Percentiles rank a stretch among this genome's conserved stretches.
Evolutionary conservation across 306 rosid species (phyloP).

Genomic region (Clitoria ternatea): DNA sequence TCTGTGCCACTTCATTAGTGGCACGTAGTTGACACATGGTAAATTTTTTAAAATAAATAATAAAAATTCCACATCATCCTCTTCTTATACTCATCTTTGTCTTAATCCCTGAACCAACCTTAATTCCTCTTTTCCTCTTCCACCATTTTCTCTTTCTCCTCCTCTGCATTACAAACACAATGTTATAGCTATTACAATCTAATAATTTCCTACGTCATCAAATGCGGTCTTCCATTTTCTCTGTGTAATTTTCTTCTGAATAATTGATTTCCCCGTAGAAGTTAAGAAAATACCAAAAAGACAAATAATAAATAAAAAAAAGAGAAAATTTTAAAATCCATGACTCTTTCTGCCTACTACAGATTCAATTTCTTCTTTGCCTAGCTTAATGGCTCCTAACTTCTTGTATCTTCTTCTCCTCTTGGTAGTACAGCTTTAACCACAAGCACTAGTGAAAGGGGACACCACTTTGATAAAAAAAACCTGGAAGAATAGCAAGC

Average conservation of each 20-base stretch:
- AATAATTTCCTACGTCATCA: slow-evolving; percentile 59
- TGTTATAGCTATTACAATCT: neutral
- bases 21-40: too few relatives aligned
- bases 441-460: slow-evolving; percentile 24
- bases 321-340: slow-evolving; percentile 16
- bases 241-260: neutral
- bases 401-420: slow-evolving; percentile 24
- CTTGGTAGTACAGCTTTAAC: slow-evolving; percentile 17
- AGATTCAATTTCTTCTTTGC: neutral
- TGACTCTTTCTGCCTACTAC: neutral
- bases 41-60: too few relatives aligned
- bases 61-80: too few relatives aligned
- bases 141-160: too few relatives aligned
- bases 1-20: too few relatives aligned
- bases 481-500: slow-evolving; percentile 65
- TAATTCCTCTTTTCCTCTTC: too few relatives aligned
- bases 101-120: too few relatives aligned
- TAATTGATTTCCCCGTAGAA: slow-evolving; percentile 4
- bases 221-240: slow-evolving; percentile 48
- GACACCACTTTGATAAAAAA: slow-evolving; percentile 50
- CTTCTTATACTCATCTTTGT: too few relatives aligned
- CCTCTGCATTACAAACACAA: too few relatives aligned
- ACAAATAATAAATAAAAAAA: too few relatives aligned
- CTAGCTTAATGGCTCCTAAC: slow-evolving; percentile 28
- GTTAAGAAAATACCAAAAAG: neutral